These are phyloP conservation scores for Taphrina confusa DNA, from an alignment of 1,139 yeast genomes.

Conservation along the genomic window DNA sequence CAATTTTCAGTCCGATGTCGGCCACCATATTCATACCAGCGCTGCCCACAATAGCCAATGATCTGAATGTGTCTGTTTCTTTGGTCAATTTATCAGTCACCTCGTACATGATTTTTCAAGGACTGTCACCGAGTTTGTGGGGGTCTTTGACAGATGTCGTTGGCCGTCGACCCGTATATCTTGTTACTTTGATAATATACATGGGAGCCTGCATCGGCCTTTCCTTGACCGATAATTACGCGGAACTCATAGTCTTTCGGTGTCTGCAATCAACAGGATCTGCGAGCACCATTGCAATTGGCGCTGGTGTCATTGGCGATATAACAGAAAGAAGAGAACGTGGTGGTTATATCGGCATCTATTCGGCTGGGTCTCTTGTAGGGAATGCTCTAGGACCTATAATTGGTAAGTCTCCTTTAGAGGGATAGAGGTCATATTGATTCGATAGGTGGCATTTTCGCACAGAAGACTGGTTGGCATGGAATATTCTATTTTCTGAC, in stretches of 20 bases:
- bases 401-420: neutral
- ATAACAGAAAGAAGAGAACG: conserved; percentile 61
- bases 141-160: conserved; percentile 62
- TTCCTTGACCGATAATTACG: conserved; percentile 58
- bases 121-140: conserved; percentile 64
- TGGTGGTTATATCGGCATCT: conserved; percentile 64
- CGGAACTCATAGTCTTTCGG: conserved; percentile 58
- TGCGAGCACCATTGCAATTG: conserved; percentile 68
- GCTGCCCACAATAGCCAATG: conserved; percentile 54
- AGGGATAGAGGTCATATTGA: neutral
- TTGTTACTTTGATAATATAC: conserved; percentile 57
- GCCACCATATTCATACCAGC: conserved; percentile 77
- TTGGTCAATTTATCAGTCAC: conserved; percentile 68
- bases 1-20: conserved; percentile 65
- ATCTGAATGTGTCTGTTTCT: conserved; percentile 58
- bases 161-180: conserved; percentile 68
- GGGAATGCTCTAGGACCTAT: conserved; percentile 60
- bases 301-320: conserved; percentile 70
- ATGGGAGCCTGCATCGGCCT: conserved; percentile 62
- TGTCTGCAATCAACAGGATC: conserved; percentile 70
- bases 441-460: conserved; percentile 64
- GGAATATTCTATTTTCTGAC: conserved; percentile 75
- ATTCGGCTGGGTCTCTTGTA: conserved; percentile 62
- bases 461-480: conserved; percentile 66
- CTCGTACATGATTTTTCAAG: conserved; percentile 69